These are phyloP conservation scores for Tolypocladium nubicola DNA, from an alignment of 2,329 filamentous ascomycete species.

Conservation along the genomic window DNA sequence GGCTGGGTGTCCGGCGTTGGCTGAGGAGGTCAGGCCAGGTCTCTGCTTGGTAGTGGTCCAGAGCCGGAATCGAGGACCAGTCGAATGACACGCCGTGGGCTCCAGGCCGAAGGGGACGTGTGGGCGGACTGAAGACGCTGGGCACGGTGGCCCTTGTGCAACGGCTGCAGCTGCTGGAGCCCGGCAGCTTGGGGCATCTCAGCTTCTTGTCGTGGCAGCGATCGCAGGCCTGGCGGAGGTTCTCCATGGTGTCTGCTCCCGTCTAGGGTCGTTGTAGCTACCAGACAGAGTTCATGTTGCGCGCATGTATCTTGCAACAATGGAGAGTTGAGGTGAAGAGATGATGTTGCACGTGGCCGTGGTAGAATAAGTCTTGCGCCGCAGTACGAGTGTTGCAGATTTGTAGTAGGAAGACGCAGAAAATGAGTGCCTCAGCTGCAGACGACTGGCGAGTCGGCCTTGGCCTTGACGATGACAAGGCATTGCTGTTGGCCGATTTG, in stretches of 20 bases:
- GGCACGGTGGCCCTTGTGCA: conserved; percentile 28
- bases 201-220: conserved; percentile 37
- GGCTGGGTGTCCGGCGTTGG: not conserved
- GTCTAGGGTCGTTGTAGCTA: not conserved
- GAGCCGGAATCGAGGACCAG: conserved; percentile 10
- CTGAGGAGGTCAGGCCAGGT: not conserved
- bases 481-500: not conserved
- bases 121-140: conserved; percentile 32
- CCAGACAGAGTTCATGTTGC: not conserved
- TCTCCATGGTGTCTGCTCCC: not conserved
- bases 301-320: not conserved
- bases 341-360: no score
- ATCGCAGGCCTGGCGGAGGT: conserved; percentile 25
- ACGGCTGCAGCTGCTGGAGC: conserved; percentile 24
- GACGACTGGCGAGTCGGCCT: not conserved
- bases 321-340: no score
- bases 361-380: no score
- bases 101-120: conserved; percentile 9
- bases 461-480: not conserved
- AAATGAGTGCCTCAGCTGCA: not conserved
- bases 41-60: conserved; percentile 4
- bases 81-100: conserved; percentile 6
- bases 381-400: no score
- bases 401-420: not conserved
- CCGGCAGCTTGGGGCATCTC: conserved; percentile 29